Evolutionary conservation across 148 eudicot species (phyloP), one percentile per base, ranked within the genome.

Genomic region (Camellia japonica): DNA sequence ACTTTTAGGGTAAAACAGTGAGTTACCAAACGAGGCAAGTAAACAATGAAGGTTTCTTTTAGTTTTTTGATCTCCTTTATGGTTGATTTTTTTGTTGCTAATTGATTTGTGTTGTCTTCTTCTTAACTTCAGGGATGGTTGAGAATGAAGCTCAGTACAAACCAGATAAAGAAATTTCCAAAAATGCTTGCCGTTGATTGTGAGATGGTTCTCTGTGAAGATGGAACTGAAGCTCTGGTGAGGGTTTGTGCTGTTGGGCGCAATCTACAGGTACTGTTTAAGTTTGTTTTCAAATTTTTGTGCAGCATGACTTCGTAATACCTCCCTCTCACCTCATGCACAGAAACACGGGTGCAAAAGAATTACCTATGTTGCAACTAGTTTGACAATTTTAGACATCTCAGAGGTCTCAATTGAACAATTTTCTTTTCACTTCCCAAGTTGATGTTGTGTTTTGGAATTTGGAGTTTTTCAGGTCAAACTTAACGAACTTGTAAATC

Each of bases 181-280:
- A 30, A 30, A 67, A 85, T 97, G 88, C 70, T 97, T 81, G 95
- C 98, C 64, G 87, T 92, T 87, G 99, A 97, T 80, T 97, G 99
- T 87, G 99, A 97, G 93, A 97, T 97, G 99, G 99, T 91, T 79
- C 95, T 97, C 56, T 97, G 98, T 83, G 91, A 94, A 84, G 98
- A 94, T 84, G 98, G 97, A 71, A 94, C 92, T 81, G 99, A 97
- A 84, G 99, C 99, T 62, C 83, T 97, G 82, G 99, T 87, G 80
- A 90, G 88, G 83, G 83, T 97, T 76, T 97, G 98, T 58, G 94
- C 85, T 20, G 99, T 97, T 49, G 95, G 89, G 81, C 90, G 90
- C 69, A 72, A 88, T 79, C 86, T 91, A 62, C 78, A 91, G 97
- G 99, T 93, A 87, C 67, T 55, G 16, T 58, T 74, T 19, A 23